These are phyloP conservation scores for Rutidosis leptorrhynchoides DNA, from an alignment of 129 eudicot genomes.

Conservation along the genomic window DNA sequence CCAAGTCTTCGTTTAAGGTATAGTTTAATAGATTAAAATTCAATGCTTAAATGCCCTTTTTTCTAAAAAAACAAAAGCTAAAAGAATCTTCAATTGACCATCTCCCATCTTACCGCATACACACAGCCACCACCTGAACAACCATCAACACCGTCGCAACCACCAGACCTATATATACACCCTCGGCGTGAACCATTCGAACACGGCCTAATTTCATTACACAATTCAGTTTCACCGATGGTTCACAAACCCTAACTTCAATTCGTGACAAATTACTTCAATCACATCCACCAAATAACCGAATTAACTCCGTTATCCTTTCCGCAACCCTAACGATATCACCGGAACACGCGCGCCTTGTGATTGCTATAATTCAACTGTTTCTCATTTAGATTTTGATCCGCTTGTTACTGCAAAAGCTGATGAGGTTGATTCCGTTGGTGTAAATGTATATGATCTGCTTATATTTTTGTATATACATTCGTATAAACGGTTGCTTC, in stretches of 20 bases:
- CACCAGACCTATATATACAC: constrained; percentile 39
- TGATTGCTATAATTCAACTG: constrained; percentile 54
- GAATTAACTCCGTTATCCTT: constrained; percentile 45
- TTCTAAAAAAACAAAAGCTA: too few relatives aligned
- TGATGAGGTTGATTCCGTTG: too few relatives aligned
- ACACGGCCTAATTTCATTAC: constrained; percentile 85
- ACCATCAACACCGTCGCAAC: constrained; percentile 33
- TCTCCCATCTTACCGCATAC: constrained; percentile 10
- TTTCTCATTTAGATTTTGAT: constrained; percentile 55
- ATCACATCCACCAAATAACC: too few relatives aligned
- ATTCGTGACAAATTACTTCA: too few relatives aligned
- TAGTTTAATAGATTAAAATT: too few relatives aligned
- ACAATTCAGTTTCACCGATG: constrained; percentile 86
- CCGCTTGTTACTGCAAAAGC: too few relatives aligned
- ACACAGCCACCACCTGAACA: constrained; percentile 30
- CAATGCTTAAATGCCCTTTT: too few relatives aligned
- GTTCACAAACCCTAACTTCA: too few relatives aligned
- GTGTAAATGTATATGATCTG: too few relatives aligned
- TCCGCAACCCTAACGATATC: constrained; percentile 59
- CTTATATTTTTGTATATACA: too few relatives aligned
- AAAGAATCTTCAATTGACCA: constrained; percentile 10
- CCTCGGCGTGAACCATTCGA: constrained; percentile 91
- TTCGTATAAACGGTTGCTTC: too few relatives aligned
- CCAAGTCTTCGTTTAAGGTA: too few relatives aligned
- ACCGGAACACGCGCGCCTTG: constrained; percentile 63